Base-by-base conservation (phyloP, 768 basidiomycete genomes). In the Omphalotus guepiniiformis region DNA sequence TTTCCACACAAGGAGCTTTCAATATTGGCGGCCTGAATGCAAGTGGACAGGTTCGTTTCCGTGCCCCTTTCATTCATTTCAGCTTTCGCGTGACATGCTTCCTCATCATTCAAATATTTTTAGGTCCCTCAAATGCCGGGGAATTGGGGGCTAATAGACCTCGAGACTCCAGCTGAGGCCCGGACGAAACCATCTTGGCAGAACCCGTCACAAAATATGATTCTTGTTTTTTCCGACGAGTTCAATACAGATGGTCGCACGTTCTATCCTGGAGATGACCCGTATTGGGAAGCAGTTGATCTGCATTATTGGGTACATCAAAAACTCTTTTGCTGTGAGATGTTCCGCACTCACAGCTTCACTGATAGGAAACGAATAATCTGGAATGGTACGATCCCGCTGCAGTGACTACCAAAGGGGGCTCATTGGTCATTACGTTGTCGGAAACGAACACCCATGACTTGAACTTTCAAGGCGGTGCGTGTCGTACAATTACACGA, bases 381-480 rank as follows among this genome's bases (percentile, higher is more conserved):
- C 52, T 87, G 58, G 89, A 96, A 63, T 95, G 91, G 90, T 93
- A 94, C 62, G 86, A 88, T 55, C 91, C 91, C 0, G 78, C 70
- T 26, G 82, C 83, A 11, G 66, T 90, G 29, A 83, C 79, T 2
- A 94, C 92, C 12, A 62, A 63, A 34, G 73, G 76, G 54, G 91
- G 93, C 13, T 71, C 74, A 32, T 77, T 96, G 35, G 75, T 83
- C 39, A 83, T 92, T 57, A 86, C 81, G 11, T 69, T 91, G 58
- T 74, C 58, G 23, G 65, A 77, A 62, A 82, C 70, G 59, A 55
- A 56, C 42, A 85, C 76, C 39, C 85, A 93, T 61, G 74, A 78
- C 50, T 66, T 93, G 45, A 63, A 85, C 55, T 91, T 84, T 61
- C 78, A 82, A 63, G 79, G 85, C 49, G 85, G 77, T 69, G 57